Base-by-base conservation (phyloP, 768 basidiomycete species). In the Porphyrellus cyaneotinctus region DNA sequence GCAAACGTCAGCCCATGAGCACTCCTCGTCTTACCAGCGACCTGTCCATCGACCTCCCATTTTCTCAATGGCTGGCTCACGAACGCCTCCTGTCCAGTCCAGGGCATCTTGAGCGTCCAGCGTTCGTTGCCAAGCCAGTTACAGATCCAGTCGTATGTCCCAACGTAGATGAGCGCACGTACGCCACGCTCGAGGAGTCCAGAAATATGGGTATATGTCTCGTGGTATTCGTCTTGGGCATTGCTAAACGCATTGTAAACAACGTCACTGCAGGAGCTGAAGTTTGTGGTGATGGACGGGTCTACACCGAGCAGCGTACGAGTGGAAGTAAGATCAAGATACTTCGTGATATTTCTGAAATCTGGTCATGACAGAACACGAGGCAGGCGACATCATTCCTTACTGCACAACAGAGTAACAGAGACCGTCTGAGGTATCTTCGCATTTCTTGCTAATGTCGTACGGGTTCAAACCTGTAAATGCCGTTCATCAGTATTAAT, bases 121-220 rank as follows among this genome's bases (percentile, higher is more conserved):
- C 81, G 73, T 61, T 81, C 81, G 69, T 91, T 92, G 15, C 85
- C 83, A 26, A 88, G 70, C 81, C 82, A 87, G 64, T 89, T 88
- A 64, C 87, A 90, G 55, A 85, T 85, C 85, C 85, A 88, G 61
- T 88, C 85, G 57, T 84, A 85, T 39, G 81, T 85, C 18, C 87
- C 87, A 1, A 83, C 84, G 57, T 89, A 89, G 43, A 87, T 83
- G 37, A 92, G 75, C 32, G 89, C 72, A 6, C 83, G 80, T 18
- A 94, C 70, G 1, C 85, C 85, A n/a, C 88, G 79, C 53, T 92
- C 88, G 10, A 92, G 78, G 35, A 92, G 78, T 12, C 52, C 67
- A 18, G 74, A 64, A 56, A 79, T 62, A 50, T 80, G 75, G 24
- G 58, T 58, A 50, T 64, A 62, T 0, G 67, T 69, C 39, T 52